Evolutionary conservation across 2,329 filamentous ascomycete genomes (phyloP).

Genomic region (Arthroderma sp.): DNA sequence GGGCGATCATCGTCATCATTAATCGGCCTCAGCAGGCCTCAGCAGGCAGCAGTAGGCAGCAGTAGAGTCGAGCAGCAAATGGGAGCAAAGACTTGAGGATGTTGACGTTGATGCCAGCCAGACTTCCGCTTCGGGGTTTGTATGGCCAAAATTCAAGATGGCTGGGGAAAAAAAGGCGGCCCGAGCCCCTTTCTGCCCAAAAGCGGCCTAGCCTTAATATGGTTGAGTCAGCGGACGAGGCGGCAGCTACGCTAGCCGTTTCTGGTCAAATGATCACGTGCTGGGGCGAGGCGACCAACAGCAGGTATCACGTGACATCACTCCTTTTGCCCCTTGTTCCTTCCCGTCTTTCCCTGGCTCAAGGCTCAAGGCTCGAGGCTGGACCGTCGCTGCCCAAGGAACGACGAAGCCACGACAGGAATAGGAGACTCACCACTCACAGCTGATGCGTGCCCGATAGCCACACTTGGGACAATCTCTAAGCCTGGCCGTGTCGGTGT

Average conservation of each 20-base stretch:
- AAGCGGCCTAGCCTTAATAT: not conserved
- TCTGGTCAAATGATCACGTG: not conserved
- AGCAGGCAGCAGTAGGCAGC: not conserved
- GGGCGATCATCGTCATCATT: not conserved
- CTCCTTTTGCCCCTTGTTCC: not conserved
- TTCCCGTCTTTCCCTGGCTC: too few species aligned
- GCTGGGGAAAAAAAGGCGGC: not conserved
- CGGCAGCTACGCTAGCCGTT: not conserved
- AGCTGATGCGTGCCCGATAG: not conserved
- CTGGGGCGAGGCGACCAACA: not conserved
- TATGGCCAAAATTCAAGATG: not conserved
- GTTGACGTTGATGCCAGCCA: not conserved
- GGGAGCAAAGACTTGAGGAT: not conserved
- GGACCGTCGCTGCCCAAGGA: not conserved
- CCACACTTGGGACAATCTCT: not conserved
- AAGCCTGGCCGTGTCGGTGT: not conserved
- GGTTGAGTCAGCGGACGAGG: not conserved
- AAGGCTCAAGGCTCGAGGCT: too few species aligned
- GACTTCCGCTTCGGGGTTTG: not conserved
- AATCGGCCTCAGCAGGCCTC: too few species aligned
- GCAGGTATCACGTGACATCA: not conserved
- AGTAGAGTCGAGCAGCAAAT: not conserved
- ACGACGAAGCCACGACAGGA: not conserved
- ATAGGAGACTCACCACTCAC: not conserved
- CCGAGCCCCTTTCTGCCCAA: not conserved